Base-by-base conservation (phyloP, 129 eudicot species). In the Rutidosis leptorrhynchoides region DNA sequence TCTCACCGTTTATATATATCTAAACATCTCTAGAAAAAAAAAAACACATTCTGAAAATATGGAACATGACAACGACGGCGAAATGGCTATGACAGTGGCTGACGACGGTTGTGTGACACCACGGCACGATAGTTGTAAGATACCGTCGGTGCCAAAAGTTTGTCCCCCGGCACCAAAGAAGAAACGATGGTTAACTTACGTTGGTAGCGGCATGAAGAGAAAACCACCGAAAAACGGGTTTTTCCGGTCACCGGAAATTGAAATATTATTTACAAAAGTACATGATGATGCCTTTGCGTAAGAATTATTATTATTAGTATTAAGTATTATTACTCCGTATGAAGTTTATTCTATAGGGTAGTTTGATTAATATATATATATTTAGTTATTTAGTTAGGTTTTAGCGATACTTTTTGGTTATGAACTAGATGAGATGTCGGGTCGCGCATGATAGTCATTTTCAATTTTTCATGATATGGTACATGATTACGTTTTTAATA, bases 161-260 rank as follows among this genome's bases (percentile, higher is more conserved):
- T 65, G 78, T 42, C 78, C 78, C 14, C 78, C 72, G 3, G 72
- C 78, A 55, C 72, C 78, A 9, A 55, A 30, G 48, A 73, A 64
- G 65, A 73, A 55, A 56, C 72, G 72, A 48, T 73, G 59, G 66
- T 54, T 40, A 29, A 14, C 29, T 21, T 33, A 35, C 16, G 22
- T 6, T 9, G 26, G 74, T 5, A 54, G 21, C 56, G 64, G 64
- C n/a, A 37, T 64, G 21, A n/a, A 26, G 48, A 16, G 24, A 58
- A 32, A 73, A 25, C 71, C 66, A 64, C 78, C 66, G 0, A 64
- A 73, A 19, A 19, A 65, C 9, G 72, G 78, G 19, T 73, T 64
- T 65, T 65, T 73, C 56, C 65, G 37, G 35, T 73, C 78, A 56
- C 72, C 72, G 59, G 66, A 65, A 33, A 73, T 73, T 4, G 78